Base-by-base conservation (phyloP, 2,329 filamentous ascomycete genomes). In the Lasiodiplodia sp. region DNA sequence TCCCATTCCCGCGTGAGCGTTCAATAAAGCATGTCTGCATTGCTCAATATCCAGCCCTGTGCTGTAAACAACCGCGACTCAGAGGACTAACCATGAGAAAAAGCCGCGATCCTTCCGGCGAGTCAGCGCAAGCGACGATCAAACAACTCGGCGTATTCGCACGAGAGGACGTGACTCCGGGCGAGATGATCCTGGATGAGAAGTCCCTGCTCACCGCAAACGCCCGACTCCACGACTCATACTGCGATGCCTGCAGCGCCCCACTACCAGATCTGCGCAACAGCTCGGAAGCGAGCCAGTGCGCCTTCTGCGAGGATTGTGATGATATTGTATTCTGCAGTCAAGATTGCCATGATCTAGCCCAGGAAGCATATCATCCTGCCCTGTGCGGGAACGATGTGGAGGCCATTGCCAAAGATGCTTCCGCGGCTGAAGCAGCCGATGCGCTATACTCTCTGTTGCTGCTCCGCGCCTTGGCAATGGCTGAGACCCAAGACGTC, bases 71-170 rank as follows among this genome's bases (percentile, higher is more conserved):
- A 34, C 60, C 21, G 21, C 31, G 60, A 64, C 28, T 64, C 60
- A 37, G 21, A 38, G 21, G 21, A 23, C 63, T 66, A 21, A 55
- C 51, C 7, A 55, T 18, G 63, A 34, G 31, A 44, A 31, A 14
- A 66, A 73, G 51, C 44, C 70, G 34, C 66, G 83, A 86, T 69
- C 60, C 47, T 64, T 37, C 60, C 76, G 75, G 31, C 84, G 83
- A 72, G 82, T 84, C n/a, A 82, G 82, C 51, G 86, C 85, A 18
- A 82, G 21, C 84, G 10, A 90, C 87, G 5, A 90, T 89, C 72
- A 87, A 87, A 70, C 96, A 99, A 79, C 87, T 99, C 0, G 96
- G 96, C 4, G 86, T 99, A 3, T 98, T 98, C 77, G 95, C 94
- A 8, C 92, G 89, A 73, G 87, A 92, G 71, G 90, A 97, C 72